A percentile compares a stretch with the other conserved stretches of the same genome.
Conservation (phyloP, 1,284 basidiomycete species). For the Phellopilus nigrolimitatus region DNA sequence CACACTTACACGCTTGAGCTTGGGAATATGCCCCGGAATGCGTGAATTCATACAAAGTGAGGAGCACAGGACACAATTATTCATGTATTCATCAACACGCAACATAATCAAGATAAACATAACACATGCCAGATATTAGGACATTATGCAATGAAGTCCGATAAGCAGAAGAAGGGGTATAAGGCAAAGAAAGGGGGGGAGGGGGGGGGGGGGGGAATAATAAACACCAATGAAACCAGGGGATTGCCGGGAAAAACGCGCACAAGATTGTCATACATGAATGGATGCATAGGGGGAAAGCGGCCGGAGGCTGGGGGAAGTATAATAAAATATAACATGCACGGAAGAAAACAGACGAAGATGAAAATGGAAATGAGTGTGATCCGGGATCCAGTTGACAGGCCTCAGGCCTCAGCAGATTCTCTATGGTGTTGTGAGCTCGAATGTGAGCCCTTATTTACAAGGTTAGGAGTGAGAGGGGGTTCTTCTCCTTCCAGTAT, state of each 20-base stretch:
- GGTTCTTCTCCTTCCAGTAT: conserved; percentile 24
- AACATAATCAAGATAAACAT: too few relatives aligned
- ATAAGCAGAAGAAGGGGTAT: background rate
- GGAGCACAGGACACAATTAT: too few relatives aligned
- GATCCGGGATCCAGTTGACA: background rate
- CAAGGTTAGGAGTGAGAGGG: conserved; percentile 18
- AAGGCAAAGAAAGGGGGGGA: background rate
- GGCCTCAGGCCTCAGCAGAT: conserved; percentile 7
- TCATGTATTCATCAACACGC: too few relatives aligned
- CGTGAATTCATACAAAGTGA: too few relatives aligned
- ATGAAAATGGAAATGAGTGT: background rate
- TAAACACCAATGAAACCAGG: background rate
- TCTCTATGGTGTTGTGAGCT: conserved; percentile 11
- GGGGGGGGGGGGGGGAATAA: background rate
- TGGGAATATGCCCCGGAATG: too few relatives aligned
- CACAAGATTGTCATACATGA: background rate
- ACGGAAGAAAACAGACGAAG: background rate
- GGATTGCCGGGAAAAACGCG: background rate
- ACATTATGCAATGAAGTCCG: background rate
- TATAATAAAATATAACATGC: background rate
- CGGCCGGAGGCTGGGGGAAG: background rate
- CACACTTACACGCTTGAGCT: too few relatives aligned
- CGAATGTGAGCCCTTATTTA: conserved; percentile 8
- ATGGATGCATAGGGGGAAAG: background rate
- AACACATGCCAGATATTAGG: background rate